Percentiles rank a stretch among this genome's conserved stretches.
These are phyloP conservation scores for Phytophthora melonis DNA, from an alignment of 352 stramenopile genomes.

Conservation along the genomic window DNA sequence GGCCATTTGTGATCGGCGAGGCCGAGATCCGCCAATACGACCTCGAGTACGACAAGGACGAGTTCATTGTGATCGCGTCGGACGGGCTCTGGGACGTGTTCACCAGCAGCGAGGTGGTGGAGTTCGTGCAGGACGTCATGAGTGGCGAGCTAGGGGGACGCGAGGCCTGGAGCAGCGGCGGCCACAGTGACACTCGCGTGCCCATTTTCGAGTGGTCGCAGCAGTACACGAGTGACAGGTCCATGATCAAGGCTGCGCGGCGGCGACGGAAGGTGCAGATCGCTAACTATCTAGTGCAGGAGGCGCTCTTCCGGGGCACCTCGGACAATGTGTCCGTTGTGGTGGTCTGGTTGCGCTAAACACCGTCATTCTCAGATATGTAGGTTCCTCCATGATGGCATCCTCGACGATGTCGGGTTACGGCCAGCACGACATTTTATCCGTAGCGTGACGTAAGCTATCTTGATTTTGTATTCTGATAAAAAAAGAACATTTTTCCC, in stretches of 20 bases:
- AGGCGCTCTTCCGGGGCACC: conserved; percentile 90
- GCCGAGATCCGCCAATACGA: conserved; percentile 84
- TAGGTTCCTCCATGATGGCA: background rate
- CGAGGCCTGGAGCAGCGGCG: conserved; percentile 83
- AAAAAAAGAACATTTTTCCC: conserved; percentile 13
- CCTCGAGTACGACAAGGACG: conserved; percentile 80
- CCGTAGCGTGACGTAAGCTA: conserved; percentile 27
- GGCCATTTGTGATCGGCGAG: conserved; percentile 87
- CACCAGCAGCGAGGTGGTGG: conserved; percentile 90
- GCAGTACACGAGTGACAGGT: conserved; percentile 90
- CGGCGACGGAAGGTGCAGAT: conserved; percentile 92
- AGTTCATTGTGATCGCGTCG: conserved; percentile 94
- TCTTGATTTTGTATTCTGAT: conserved; percentile 29
- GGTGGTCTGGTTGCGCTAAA: conserved; percentile 88
- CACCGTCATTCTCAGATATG: conserved; percentile 1
- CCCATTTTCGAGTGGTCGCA: conserved; percentile 92
- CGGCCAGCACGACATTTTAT: background rate
- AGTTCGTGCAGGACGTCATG: conserved; percentile 92
- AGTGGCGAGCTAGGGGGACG: conserved; percentile 81
- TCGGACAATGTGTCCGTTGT: conserved; percentile 94
- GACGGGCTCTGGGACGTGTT: conserved; percentile 96
- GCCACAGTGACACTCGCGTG: conserved; percentile 84
- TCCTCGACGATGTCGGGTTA: no score
- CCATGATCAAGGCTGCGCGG: conserved; percentile 91
- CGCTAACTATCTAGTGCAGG: conserved; percentile 92